Evolutionary conservation across 768 basidiomycete species (phyloP).

Genomic region (Leccinum imitatum): DNA sequence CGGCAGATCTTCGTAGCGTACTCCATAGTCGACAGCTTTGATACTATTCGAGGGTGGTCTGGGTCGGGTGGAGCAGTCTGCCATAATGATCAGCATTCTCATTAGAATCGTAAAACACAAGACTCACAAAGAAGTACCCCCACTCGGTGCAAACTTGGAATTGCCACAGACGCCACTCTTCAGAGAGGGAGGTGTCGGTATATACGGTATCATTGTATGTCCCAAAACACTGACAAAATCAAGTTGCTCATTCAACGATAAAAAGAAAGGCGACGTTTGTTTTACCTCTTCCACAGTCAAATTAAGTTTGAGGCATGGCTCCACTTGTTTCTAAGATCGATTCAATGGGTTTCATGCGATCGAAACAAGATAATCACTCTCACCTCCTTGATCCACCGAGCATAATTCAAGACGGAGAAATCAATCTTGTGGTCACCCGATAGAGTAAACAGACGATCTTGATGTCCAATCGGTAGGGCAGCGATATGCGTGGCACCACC

Average conservation of each 20-base stretch:
- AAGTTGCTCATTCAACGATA: not conserved
- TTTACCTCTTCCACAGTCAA: constrained; percentile 51
- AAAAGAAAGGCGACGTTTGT: not conserved
- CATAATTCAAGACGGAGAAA: constrained; percentile 69
- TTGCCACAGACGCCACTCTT: constrained; percentile 83
- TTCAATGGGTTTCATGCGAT: not conserved
- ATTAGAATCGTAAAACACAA: not conserved
- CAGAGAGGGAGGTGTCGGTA: constrained; percentile 56
- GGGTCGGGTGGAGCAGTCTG: constrained; percentile 77
- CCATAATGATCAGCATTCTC: not conserved
- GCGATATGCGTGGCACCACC: constrained; percentile 34
- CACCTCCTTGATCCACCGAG: constrained; percentile 71
- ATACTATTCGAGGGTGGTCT: constrained; percentile 72
- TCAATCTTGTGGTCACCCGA: constrained; percentile 51
- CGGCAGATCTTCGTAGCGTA: constrained; percentile 68
- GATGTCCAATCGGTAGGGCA: constrained; percentile 47
- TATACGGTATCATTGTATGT: constrained; percentile 71
- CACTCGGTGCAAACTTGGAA: constrained; percentile 95
- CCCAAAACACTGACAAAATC: constrained; percentile 71
- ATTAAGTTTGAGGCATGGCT: constrained; percentile 50
- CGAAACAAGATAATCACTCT: constrained; percentile 6
- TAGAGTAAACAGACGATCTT: constrained; percentile 47
- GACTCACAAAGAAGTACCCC: constrained; percentile 84
- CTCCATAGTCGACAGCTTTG: constrained; percentile 69
- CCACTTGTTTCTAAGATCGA: constrained; percentile 47